phyloP scores from a whole-genome alignment of 139 green algal species.

The Raphidocelis subcapitata region DNA sequence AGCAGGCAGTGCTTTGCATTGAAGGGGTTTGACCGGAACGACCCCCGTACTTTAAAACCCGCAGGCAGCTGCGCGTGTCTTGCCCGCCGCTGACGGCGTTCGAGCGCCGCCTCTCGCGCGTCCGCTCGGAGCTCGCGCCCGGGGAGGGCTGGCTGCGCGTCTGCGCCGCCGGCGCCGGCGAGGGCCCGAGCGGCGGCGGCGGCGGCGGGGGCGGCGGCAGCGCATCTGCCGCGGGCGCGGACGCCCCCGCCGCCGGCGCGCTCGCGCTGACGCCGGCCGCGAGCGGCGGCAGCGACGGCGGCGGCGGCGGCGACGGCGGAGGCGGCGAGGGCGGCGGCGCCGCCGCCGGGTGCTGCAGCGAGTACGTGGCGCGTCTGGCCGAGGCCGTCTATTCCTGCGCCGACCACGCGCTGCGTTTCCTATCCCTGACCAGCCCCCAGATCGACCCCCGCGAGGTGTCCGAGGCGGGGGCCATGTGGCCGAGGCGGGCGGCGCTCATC shows the following conservation, averaged over 20 bases:
- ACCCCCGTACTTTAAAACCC: too few species aligned
- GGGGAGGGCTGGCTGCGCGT: conserved; percentile 21
- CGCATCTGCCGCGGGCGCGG: background rate
- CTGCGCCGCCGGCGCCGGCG: conserved; percentile 11
- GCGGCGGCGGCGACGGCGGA: background rate
- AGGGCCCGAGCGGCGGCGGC: background rate
- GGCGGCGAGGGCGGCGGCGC: background rate
- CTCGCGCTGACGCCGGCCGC: background rate
- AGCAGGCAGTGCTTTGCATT: too few species aligned
- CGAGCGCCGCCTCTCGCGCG: conserved; percentile 15
- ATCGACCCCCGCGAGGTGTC: conserved; percentile 10
- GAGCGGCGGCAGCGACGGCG: background rate
- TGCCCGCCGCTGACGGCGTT: conserved; percentile 8
- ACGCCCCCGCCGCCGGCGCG: background rate
- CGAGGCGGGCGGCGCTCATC: conserved; percentile 1
- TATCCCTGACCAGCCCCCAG: conserved; percentile 8
- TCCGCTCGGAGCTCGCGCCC: conserved; percentile 6
- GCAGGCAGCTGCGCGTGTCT: conserved; percentile 2
- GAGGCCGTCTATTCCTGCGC: conserved; percentile 16
- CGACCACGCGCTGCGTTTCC: conserved; percentile 3
- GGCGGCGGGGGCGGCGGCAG: background rate
- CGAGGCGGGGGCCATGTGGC: conserved; percentile 16
- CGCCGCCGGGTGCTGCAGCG: background rate
- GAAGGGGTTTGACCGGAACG: too few species aligned
- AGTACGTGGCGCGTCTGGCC: conserved; percentile 15